A percentile compares a stretch with the other conserved stretches of the same genome.
Evolutionary conservation across 352 stramenopile genomes (phyloP).

Genomic region (Globisporangium polare): DNA sequence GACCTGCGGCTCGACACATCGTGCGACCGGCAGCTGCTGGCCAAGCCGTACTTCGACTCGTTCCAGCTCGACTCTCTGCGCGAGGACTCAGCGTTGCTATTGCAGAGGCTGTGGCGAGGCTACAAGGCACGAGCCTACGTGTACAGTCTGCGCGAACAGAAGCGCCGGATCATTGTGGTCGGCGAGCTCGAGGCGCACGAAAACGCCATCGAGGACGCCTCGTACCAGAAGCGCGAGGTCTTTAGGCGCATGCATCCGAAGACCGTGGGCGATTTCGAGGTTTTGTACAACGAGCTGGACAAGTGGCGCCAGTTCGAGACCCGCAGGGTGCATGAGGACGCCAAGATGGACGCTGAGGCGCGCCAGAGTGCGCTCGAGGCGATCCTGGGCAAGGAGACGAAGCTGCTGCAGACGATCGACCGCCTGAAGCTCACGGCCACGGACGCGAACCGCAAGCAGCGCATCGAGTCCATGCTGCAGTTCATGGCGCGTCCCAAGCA

Average conservation of each 20-base stretch:
- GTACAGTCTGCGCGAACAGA: constrained; percentile 38
- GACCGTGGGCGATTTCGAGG: constrained; percentile 79
- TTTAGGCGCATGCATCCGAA: constrained; percentile 88
- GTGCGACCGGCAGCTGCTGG: constrained; percentile 52
- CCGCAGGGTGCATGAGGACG: constrained; percentile 57
- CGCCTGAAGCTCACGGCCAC: constrained; percentile 81
- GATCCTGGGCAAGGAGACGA: constrained; percentile 79
- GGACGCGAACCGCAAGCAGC: constrained; percentile 73
- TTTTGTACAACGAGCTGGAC: constrained; percentile 93
- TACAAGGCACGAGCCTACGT: constrained; percentile 62
- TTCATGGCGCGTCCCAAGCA: constrained; percentile 88
- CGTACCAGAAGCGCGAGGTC: constrained; percentile 67
- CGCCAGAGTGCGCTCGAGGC: constrained; percentile 45
- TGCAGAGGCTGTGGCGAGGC: constrained; percentile 89
- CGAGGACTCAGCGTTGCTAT: constrained; percentile 66
- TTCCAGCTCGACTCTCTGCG: constrained; percentile 81
- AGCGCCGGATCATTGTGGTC: constrained; percentile 23
- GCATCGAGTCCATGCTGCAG: constrained; percentile 85
- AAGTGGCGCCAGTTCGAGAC: constrained; percentile 89
- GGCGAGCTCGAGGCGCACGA: constrained; percentile 47
- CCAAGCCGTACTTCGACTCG: constrained; percentile 88
- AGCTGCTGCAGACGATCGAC: constrained; percentile 88
- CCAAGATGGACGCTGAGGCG: constrained; percentile 23
- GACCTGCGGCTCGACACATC: constrained; percentile 72
- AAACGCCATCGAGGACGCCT: constrained; percentile 38